Evolutionary conservation across 345 rosid species (phyloP).

Genomic region (Fremontodendron californicum): DNA sequence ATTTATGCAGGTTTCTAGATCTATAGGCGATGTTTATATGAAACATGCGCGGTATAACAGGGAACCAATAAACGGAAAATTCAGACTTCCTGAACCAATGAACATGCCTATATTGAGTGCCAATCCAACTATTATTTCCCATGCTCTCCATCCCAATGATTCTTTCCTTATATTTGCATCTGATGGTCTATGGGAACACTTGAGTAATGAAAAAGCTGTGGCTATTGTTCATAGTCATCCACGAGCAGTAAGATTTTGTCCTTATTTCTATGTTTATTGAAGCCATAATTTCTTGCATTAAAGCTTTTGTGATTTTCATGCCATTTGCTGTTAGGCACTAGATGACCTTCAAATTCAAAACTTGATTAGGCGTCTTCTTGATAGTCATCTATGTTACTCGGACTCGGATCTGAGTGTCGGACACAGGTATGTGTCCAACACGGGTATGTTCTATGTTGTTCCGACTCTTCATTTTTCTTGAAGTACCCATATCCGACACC

Average conservation of each 20-base stretch:
- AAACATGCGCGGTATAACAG: slow-evolving; percentile 57
- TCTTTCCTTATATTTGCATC: slow-evolving; percentile 91
- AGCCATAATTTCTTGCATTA: neutral
- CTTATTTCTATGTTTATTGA: neutral
- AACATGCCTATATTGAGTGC: slow-evolving; percentile 70
- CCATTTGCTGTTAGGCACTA: neutral
- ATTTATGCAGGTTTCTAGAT: slow-evolving; percentile 69
- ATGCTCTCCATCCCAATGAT: slow-evolving; percentile 71
- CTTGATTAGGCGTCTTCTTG: neutral
- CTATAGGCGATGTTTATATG: slow-evolving; percentile 86
- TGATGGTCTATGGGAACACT: slow-evolving; percentile 95
- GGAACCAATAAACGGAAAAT: slow-evolving; percentile 61
- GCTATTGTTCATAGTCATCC: slow-evolving; percentile 79
- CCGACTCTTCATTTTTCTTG: too few relatives aligned
- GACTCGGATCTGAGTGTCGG: too few relatives aligned
- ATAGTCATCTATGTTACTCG: too few relatives aligned
- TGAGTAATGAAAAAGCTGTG: slow-evolving; percentile 80
- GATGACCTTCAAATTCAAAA: neutral
- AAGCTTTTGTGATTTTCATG: neutral
- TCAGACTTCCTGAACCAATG: slow-evolving; percentile 77
- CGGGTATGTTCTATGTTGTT: too few relatives aligned
- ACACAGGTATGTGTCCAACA: too few relatives aligned
- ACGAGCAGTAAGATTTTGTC: slow-evolving; percentile 53
- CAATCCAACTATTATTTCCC: slow-evolving; percentile 58
- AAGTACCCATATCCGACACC: too few relatives aligned